Conservation (phyloP, 352 stramenopile species). For the Saprolegnia diclina region DNA sequence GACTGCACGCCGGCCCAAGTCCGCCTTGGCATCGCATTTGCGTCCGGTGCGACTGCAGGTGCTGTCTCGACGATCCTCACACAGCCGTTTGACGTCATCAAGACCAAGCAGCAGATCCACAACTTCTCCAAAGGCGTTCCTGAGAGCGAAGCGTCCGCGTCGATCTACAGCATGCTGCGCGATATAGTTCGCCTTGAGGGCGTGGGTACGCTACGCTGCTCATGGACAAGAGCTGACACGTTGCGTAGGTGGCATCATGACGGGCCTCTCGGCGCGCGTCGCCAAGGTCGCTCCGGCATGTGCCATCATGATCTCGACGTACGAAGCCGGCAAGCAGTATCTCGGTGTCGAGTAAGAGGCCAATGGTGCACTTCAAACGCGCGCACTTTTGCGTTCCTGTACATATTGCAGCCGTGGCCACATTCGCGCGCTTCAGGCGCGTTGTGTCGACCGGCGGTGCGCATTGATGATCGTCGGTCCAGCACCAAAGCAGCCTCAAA, state of each 20-base stretch:
- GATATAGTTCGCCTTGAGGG: slow-evolving; percentile 47
- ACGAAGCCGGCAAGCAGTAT: slow-evolving; percentile 52
- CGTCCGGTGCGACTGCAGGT: slow-evolving; percentile 75
- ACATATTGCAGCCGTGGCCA: too few relatives aligned
- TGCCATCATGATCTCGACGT: slow-evolving; percentile 75
- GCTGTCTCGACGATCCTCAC: slow-evolving; percentile 85
- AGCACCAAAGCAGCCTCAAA: too few relatives aligned
- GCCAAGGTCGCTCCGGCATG: slow-evolving; percentile 69
- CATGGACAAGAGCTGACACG: neutral
- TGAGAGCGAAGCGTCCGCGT: slow-evolving; percentile 24
- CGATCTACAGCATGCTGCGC: slow-evolving; percentile 40
- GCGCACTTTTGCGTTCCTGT: neutral
- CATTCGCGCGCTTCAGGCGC: too few relatives aligned
- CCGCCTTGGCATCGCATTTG: slow-evolving; percentile 61
- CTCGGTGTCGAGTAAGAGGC: slow-evolving; percentile 13
- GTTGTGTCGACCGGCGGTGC: too few relatives aligned
- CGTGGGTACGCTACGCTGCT: slow-evolving; percentile 2
- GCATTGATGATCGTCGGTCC: too few relatives aligned
- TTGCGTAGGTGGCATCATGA: slow-evolving; percentile 36
- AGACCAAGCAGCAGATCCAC: slow-evolving; percentile 81
- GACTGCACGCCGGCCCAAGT: slow-evolving; percentile 25
- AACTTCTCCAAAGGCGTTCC: slow-evolving; percentile 38
- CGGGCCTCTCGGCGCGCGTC: slow-evolving; percentile 48
- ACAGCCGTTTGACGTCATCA: slow-evolving; percentile 94
- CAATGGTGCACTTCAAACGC: neutral